These are phyloP conservation scores for Hymenoscyphus infarciens DNA, from an alignment of 2,329 filamentous ascomycete species.

Conservation along the genomic window DNA sequence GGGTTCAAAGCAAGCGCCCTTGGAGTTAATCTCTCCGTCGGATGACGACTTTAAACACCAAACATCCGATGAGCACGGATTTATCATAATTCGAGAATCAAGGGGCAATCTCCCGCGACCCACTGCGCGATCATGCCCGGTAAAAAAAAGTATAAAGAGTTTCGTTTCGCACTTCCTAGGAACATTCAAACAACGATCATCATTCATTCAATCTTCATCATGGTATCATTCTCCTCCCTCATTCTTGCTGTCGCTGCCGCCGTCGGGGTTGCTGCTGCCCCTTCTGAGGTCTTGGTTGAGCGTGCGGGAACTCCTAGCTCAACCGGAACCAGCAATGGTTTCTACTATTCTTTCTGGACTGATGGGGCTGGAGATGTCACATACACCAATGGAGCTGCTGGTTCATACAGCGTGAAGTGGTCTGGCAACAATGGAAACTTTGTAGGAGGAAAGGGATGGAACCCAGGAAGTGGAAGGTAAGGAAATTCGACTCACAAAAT, in stretches of 20 bases:
- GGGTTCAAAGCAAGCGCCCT: not conserved
- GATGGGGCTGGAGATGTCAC: conserved; percentile 46
- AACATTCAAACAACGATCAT: not conserved
- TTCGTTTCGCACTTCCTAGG: not conserved
- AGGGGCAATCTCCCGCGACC: not conserved
- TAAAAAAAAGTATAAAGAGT: not conserved
- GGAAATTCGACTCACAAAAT: not conserved
- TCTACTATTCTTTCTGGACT: conserved; percentile 59
- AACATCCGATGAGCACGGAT: not conserved
- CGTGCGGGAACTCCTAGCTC: conserved; percentile 40
- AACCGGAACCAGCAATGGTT: conserved; percentile 53
- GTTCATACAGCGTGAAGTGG: conserved; percentile 50
- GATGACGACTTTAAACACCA: not conserved
- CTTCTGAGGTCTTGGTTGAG: not conserved
- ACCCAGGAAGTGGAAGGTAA: conserved; percentile 35
- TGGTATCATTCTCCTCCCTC: conserved; percentile 27
- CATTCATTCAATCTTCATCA: conserved; percentile 12
- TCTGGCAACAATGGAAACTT: conserved; percentile 43
- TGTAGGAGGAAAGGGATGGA: conserved; percentile 49
- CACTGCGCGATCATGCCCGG: not conserved
- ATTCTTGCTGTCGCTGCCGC: conserved; percentile 18
- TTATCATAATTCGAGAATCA: not conserved
- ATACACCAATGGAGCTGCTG: conserved; percentile 50
- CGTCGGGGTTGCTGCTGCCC: conserved; percentile 21
- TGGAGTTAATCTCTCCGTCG: not conserved